Conservation (phyloP, 1,139 yeast genomes). For the Geotrichum carabidarum region DNA sequence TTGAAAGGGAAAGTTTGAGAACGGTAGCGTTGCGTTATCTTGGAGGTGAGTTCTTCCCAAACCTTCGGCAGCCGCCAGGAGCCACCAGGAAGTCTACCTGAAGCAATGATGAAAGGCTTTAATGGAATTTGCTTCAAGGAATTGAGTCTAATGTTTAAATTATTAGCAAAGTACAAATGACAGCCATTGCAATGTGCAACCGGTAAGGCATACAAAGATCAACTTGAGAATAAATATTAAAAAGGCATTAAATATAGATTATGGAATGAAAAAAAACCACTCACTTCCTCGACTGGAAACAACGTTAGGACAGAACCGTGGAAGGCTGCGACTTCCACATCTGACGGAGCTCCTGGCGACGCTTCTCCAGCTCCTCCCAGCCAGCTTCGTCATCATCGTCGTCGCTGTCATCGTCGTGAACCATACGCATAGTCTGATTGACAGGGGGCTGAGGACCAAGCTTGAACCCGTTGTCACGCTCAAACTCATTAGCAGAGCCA, state of each 20-base stretch:
- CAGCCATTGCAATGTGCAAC: too few relatives aligned
- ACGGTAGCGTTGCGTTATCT: too few relatives aligned
- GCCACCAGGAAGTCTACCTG: too few relatives aligned
- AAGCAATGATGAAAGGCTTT: too few relatives aligned
- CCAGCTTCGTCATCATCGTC: slow-evolving; percentile 19
- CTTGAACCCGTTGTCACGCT: neutral
- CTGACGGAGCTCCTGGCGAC: slow-evolving; percentile 7
- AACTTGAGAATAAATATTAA: too few relatives aligned
- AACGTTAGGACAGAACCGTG: neutral
- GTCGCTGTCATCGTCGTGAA: slow-evolving; percentile 12
- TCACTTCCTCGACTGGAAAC: neutral
- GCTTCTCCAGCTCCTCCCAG: slow-evolving; percentile 17
- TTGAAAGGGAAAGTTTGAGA: too few relatives aligned
- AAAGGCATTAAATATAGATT: neutral
- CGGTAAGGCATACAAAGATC: too few relatives aligned
- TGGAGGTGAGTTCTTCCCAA: too few relatives aligned
- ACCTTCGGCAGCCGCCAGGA: too few relatives aligned
- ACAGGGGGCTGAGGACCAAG: neutral
- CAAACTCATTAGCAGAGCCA: neutral
- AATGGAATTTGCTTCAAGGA: too few relatives aligned
- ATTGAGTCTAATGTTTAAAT: too few relatives aligned
- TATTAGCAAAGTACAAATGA: too few relatives aligned
- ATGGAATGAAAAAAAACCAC: neutral
- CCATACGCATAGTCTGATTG: neutral
- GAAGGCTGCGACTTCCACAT: slow-evolving; percentile 15